Conservation (phyloP, 2,329 filamentous ascomycete species). For the Hymenoscyphus linearis region DNA sequence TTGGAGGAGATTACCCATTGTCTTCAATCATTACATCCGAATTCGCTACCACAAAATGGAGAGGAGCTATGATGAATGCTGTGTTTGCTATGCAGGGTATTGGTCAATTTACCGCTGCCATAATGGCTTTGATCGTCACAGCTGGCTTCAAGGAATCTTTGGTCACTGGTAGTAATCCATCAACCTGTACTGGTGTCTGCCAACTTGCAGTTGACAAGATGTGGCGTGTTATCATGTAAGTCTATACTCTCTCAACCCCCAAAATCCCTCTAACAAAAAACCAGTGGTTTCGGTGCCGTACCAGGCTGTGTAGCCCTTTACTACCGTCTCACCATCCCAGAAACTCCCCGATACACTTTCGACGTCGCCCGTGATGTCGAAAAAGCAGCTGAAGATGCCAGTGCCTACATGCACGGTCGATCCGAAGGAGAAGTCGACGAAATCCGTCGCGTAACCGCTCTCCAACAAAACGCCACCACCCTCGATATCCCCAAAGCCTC, state of each 20-base stretch:
- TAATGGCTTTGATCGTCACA: slow-evolving; percentile 71
- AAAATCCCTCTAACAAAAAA: neutral
- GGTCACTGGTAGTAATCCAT: slow-evolving; percentile 42
- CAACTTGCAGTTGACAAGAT: slow-evolving; percentile 73
- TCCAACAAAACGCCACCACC: slow-evolving; percentile 46
- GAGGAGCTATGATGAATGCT: slow-evolving; percentile 80
- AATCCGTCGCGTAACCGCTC: slow-evolving; percentile 53
- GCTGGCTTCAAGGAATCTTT: slow-evolving; percentile 65
- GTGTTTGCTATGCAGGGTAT: slow-evolving; percentile 88
- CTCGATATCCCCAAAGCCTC: slow-evolving; percentile 65
- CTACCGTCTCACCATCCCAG: slow-evolving; percentile 78
- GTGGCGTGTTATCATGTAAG: slow-evolving; percentile 68
- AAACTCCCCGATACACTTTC: slow-evolving; percentile 85
- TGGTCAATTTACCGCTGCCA: slow-evolving; percentile 71
- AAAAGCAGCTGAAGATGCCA: slow-evolving; percentile 66
- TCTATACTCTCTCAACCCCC: neutral
- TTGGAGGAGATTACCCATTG: slow-evolving; percentile 76
- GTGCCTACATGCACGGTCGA: slow-evolving; percentile 66
- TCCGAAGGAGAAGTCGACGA: slow-evolving; percentile 60
- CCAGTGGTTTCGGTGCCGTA: slow-evolving; percentile 59
- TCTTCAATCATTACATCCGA: slow-evolving; percentile 82
- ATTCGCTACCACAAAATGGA: slow-evolving; percentile 79
- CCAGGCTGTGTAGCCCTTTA: slow-evolving; percentile 78
- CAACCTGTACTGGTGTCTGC: slow-evolving; percentile 59
- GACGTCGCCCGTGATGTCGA: slow-evolving; percentile 72